Evolutionary conservation across 225 moss, liverwort and hornwort species (phyloP).

Genomic region (Straminergon stramineum): DNA sequence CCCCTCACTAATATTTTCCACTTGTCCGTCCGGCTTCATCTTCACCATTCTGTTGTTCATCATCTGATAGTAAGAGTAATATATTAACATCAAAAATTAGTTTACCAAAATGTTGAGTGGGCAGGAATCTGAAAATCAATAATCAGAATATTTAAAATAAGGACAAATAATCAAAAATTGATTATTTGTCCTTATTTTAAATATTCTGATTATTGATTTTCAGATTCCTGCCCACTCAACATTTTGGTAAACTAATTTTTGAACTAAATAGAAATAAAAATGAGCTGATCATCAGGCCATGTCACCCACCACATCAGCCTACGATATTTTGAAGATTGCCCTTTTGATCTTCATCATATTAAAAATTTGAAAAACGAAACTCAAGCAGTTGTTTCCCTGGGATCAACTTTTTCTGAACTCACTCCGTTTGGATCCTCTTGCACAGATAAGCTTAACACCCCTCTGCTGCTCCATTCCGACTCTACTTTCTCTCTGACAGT

Average conservation of each 20-base stretch:
- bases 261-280: neutral
- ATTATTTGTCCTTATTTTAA: too few relatives aligned
- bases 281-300: neutral
- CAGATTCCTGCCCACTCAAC: too few relatives aligned
- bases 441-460: slow-evolving; percentile 69
- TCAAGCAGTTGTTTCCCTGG: slow-evolving; percentile 11
- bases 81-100: neutral
- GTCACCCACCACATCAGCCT: neutral
- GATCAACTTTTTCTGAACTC: slow-evolving; percentile 55
- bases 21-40: neutral
- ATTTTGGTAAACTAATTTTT: too few relatives aligned
- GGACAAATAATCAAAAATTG: neutral
- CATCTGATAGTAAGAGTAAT: neutral
- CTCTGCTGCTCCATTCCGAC: slow-evolving; percentile 57
- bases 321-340: neutral
- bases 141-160: neutral
- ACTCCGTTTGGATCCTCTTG: slow-evolving; percentile 85
- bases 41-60: neutral
- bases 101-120: neutral
- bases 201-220: too few relatives aligned
- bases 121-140: neutral
- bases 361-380: neutral
- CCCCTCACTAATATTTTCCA: neutral
- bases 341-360: neutral
- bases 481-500: slow-evolving; percentile 42